These are phyloP conservation scores for Zymoseptoria pseudotritici DNA, from an alignment of 2,329 filamentous ascomycete genomes.

Conservation along the genomic window DNA sequence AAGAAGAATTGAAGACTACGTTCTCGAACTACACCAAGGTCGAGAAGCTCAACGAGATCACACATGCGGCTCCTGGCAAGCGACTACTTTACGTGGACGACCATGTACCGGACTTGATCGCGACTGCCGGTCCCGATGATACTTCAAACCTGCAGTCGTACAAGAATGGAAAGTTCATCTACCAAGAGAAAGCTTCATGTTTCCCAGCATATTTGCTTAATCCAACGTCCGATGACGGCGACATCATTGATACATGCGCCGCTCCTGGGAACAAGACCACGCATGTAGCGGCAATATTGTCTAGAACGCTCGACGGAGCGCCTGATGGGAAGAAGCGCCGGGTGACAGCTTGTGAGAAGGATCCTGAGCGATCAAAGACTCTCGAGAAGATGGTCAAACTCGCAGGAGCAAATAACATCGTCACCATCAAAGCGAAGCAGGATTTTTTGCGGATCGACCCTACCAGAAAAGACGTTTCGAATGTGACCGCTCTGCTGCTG, in stretches of 20 bases:
- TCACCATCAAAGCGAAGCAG: slow-evolving; percentile 62
- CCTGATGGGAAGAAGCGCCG: neutral
- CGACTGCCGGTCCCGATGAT: slow-evolving; percentile 61
- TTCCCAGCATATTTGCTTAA: slow-evolving; percentile 88
- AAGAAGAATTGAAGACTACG: slow-evolving; percentile 65
- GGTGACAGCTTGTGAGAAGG: slow-evolving; percentile 76
- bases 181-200: slow-evolving; percentile 95
- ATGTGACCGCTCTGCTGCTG: slow-evolving; percentile 75
- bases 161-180: slow-evolving; percentile 66
- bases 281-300: slow-evolving; percentile 71
- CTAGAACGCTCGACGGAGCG: slow-evolving; percentile 9
- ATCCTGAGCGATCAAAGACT: slow-evolving; percentile 61
- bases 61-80: slow-evolving; percentile 25
- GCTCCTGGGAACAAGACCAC: slow-evolving; percentile 98
- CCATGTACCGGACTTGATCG: slow-evolving; percentile 76
- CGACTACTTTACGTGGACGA: slow-evolving; percentile 64
- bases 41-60: slow-evolving; percentile 48
- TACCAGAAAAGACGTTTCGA: slow-evolving; percentile 49
- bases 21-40: slow-evolving; percentile 60
- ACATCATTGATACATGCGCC: slow-evolving; percentile 86
- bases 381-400: slow-evolving; percentile 76
- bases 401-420: slow-evolving; percentile 61
- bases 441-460: slow-evolving; percentile 79
- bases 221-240: slow-evolving; percentile 57
- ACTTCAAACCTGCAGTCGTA: slow-evolving; percentile 70